phyloP scores from a whole-genome alignment of 116 monocot species.

The Trichopus zeylanicus region DNA sequence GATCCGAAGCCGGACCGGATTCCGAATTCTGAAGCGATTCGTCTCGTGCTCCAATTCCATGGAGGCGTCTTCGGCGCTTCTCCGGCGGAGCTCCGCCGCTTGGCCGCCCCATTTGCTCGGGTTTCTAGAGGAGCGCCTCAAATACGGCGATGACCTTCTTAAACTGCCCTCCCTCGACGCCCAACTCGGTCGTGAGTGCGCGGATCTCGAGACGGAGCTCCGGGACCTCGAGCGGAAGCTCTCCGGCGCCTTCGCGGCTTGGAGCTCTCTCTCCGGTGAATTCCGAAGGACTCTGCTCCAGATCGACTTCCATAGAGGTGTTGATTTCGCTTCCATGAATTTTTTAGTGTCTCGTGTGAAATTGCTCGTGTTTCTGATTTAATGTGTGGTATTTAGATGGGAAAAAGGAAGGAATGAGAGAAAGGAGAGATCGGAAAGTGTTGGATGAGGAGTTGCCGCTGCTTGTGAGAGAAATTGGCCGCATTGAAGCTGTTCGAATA shows the following conservation, averaged over 20 bases:
- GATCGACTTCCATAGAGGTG: not conserved
- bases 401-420: conserved; percentile 3
- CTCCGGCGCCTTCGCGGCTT: conserved; percentile 5
- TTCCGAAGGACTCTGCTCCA: not conserved
- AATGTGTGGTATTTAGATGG: conserved; percentile 4
- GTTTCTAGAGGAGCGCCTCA: conserved; percentile 31
- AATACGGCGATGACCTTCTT: conserved; percentile 20
- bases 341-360: not conserved
- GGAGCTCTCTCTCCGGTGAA: conserved; percentile 16
- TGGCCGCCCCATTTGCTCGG: conserved; percentile 4
- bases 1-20: no score
- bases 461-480: conserved; percentile 29
- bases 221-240: conserved; percentile 14
- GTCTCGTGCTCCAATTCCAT: no score
- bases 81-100: not conserved
- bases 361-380: not conserved
- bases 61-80: not conserved
- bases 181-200: conserved; percentile 23
- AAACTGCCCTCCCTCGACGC: conserved; percentile 11
- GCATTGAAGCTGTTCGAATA: conserved; percentile 29
- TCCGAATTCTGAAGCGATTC: no score
- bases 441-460: conserved; percentile 22
- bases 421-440: conserved; percentile 5
- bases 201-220: conserved; percentile 14
- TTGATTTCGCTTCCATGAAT: not conserved